Evolutionary conservation across 2,329 filamentous ascomycete genomes (phyloP), one percentile per base, ranked within the genome.

Genomic region (Triangularia setosa): DNA sequence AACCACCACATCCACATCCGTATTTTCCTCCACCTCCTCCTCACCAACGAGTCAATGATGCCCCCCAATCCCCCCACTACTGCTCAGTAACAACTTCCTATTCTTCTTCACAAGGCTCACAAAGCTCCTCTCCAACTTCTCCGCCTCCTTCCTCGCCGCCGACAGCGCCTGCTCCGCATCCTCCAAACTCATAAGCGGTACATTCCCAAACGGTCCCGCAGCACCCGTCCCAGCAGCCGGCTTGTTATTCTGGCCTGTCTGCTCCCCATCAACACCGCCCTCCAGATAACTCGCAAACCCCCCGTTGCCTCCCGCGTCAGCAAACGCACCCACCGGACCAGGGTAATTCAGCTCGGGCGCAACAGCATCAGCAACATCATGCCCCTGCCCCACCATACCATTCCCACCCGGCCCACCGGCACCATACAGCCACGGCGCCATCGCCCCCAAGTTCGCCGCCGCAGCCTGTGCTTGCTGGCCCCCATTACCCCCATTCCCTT

Each of bases 41-140:
- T 21, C 64, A 52, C 9, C 58, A 25, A 14, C 55, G 9, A 48
- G 40, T 48, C 40, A 48, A 16, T n/a, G 24, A 27, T 56, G 11
- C 30, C 58, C 21, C 64, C 61, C 30, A 87, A 55, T 9, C 40
- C 40, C 40, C n/a, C 40, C 18, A 18, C 40, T 21, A 54, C 5
- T n/a, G n/a, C 52, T 55, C 23, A 55, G 18, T 12, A 55, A 71
- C 52, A 88, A 69, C 59, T 82, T 79, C 63, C 81, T 77, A 72
- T 90, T 90, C 73, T 83, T 84, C 76, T 83, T 85, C 62, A 89
- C 81, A 21, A 88, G 73, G 53, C 81, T 79, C 72, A 85, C 85
- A 62, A 90, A 74, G 54, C 78, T 83, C 78, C 87, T 88, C 76
- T 89, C 87, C 28, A 88, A 73, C 70, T 80, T 83, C 68, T 89